Evolutionary conservation across 495 filamentous ascomycete species (phyloP).

Genomic region (Daldinia childiae): DNA sequence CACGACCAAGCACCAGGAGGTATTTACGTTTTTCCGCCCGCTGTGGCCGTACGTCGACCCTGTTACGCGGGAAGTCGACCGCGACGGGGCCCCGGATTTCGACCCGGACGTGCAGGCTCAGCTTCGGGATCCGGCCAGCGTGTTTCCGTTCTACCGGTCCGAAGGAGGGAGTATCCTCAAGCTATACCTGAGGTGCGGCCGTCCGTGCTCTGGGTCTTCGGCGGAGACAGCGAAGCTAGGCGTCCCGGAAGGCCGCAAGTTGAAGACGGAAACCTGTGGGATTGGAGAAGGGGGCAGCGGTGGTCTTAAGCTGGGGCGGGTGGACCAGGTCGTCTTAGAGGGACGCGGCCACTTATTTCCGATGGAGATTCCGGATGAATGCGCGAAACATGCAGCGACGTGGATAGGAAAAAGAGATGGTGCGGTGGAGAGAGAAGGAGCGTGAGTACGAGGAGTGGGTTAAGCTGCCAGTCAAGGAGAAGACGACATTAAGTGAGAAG

Average conservation of each 20-base stretch:
- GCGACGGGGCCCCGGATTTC: constrained; percentile 46
- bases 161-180: constrained; percentile 71
- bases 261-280: constrained; percentile 73
- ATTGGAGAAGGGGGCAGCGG: constrained; percentile 74
- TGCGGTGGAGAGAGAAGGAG: constrained; percentile 71
- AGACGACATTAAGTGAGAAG: constrained; percentile 65
- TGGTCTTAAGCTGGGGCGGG: constrained; percentile 70
- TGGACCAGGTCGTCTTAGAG: constrained; percentile 71
- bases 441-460: constrained; percentile 65
- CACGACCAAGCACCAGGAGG: constrained; percentile 71
- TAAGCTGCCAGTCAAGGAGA: constrained; percentile 60
- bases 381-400: constrained; percentile 66
- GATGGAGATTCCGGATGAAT: constrained; percentile 76
- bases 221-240: constrained; percentile 71
- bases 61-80: constrained; percentile 25
- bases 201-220: constrained; percentile 86
- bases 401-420: constrained; percentile 72
- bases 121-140: background rate
- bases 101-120: constrained; percentile 37
- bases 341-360: constrained; percentile 83
- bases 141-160: constrained; percentile 76
- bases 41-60: constrained; percentile 40
- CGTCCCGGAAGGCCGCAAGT: constrained; percentile 55
- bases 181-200: constrained; percentile 75
- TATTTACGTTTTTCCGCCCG: constrained; percentile 62